Base-by-base conservation (phyloP, 331 rosid genomes). In the Pyracantha coccinea region DNA sequence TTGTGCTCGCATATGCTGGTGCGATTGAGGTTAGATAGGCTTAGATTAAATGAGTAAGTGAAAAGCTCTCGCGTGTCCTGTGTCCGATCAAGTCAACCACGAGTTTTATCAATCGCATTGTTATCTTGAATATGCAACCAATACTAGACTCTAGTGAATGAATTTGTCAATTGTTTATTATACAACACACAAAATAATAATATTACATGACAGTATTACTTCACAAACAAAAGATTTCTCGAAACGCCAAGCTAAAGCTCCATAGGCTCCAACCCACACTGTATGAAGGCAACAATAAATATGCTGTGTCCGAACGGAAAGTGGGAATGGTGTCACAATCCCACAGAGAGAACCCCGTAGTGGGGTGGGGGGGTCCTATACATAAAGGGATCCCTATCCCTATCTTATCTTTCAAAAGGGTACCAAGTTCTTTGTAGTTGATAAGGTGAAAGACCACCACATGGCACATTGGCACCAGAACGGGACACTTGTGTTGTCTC, bases 391-490 rank as follows among this genome's bases (percentile, higher is more conserved):
- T 27, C 13, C 45, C 71, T 2, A 5, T 33, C 55, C 15, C 5
- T 1, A 60, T 41, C 78, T 83, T 71, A 75, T 83, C 86, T 77
- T 73, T 41, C 31, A 16, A 38, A 29, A 27, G 2, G 23, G 76
- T 79, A 76, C 83, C 84, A 73, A 75, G 76, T 83, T 81, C 83
- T 85, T 83, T 78, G 72, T 38, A 38, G 45, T 2, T 81, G 77
- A 79, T 80, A 80, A 80, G 80, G 69, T 66, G 60, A 81, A 69
- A 85, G 66, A 53, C 78, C 78, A 64, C 79, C 90, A 82, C 77
- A 85, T 87, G 89, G 75, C 73, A 87, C 88, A 19, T 8, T 19
- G 12, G 12, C 23, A 20, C 13, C 10, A 8, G 76, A 64, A 70
- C 44, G 31, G 72, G 64, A 41, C 80, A 60, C 71, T 75, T 75